Conservation (phyloP, 129 eudicot genomes). For the Lactuca saligna region DNA sequence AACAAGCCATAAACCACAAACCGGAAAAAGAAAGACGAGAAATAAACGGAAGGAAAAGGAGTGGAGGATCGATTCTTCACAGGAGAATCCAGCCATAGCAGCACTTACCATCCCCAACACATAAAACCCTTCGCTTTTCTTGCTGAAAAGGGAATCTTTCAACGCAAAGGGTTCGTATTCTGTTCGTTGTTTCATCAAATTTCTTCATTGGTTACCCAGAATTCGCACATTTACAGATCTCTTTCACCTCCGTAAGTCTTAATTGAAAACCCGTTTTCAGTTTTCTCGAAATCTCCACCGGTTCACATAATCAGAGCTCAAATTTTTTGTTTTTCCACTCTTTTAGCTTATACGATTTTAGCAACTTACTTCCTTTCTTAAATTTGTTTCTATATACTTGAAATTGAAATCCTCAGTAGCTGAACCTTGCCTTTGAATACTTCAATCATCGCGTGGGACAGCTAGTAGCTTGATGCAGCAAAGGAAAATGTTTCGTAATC, state of each 20-base stretch:
- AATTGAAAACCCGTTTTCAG: conserved; percentile 16
- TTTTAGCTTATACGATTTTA: conserved; percentile 5
- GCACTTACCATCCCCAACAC: conserved; percentile 13
- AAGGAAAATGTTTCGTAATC: conserved; percentile 9
- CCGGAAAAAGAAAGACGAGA: background rate
- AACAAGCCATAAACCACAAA: conserved; percentile 25
- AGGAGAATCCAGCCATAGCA: conserved; percentile 15
- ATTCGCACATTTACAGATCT: conserved; percentile 32
- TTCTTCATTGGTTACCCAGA: background rate
- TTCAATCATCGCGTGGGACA: conserved; percentile 2
- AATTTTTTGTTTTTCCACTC: background rate
- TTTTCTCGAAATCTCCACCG: background rate
- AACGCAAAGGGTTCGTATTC: background rate
- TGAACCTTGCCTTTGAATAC: conserved; percentile 1
- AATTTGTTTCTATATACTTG: conserved; percentile 1
- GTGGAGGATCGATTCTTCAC: conserved; percentile 28
- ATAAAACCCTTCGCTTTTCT: conserved; percentile 25
- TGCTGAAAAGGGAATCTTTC: conserved; percentile 12
- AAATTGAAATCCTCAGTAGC: conserved; percentile 26
- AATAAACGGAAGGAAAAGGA: background rate
- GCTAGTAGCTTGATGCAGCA: conserved; percentile 19
- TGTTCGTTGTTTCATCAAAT: conserved; percentile 6
- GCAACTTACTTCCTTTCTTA: background rate
- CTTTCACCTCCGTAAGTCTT: conserved; percentile 16
- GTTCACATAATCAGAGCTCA: conserved; percentile 18